Base-by-base conservation (phyloP, 2,329 filamentous ascomycete genomes). In the Lecanicillium sp. region DNA sequence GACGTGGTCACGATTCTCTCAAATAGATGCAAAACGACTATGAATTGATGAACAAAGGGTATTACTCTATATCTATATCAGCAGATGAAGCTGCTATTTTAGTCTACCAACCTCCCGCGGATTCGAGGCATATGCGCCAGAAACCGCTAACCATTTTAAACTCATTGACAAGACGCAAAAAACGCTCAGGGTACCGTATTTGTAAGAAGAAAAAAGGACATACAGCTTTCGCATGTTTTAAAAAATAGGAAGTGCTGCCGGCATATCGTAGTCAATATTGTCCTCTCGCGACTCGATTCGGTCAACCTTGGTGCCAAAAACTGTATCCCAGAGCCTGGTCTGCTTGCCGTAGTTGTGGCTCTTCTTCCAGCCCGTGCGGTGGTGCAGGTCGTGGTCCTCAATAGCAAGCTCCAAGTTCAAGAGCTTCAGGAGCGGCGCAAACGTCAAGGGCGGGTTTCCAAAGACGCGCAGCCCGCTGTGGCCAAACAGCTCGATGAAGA, bases 351-450 rank as follows among this genome's bases (percentile, higher is more conserved):
- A 63, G 43, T 62, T 63, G 40, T 53, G 46, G 33, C 57, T 62
- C 38, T 51, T 56, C 34, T 52, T 57, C 55, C 55, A 63, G 2
- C 59, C 59, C 42, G 52, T 53, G 3, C 59, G 55, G 33, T 63
- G 59, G 38, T 63, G 59, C 9, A 63, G 42, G 42, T 63, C 59
- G 32, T 63, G 59, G 27, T 68, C 64, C 45, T 67, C 64, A 22
- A 65, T 57, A 2, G 60, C 48, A 9, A 68, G 48, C 22, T 67
- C 63, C 19, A 40, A 42, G 13, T 56, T 43, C 5, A 63, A 47
- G 7, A 51, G 30, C 33, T 51, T 47, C 13, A 67, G 44, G 1
- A 64, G 36, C 48, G 52, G 59, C 8, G 46, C 49, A 11, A 61
- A 42, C 0, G 60, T 55, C 1, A 52, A 51, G 0, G 62, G 56